Base-by-base conservation (phyloP, 768 basidiomycete species). In the Trametes punicea region DNA sequence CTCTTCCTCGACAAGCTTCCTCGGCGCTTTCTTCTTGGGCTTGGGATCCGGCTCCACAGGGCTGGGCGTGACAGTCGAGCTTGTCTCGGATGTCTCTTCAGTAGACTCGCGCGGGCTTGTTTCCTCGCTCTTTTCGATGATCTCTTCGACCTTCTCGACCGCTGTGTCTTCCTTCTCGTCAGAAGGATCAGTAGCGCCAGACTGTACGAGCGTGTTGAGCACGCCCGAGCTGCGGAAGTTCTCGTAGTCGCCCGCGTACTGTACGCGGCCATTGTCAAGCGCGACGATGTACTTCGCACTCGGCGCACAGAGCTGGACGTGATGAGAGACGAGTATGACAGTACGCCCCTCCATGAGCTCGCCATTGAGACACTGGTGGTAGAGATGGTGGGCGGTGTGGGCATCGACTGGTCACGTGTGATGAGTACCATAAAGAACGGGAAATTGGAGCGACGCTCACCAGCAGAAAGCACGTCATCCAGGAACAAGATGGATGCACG, bases 261-360 rank as follows among this genome's bases (percentile, higher is more conserved):
- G 73, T 13, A 94, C 79, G n/a, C 82, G 81, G 27, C 90, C 91
- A 64, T 89, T 85, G 63, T 93, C 90, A 26, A 93, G 76, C 13
- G 88, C 85, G 34, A 96, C 88, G 61, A 98, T 78, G 69, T 92
- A 94, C 23, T 72, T 74, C 2, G 95, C 92, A 27, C 82, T 87
- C 1, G 90, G 83, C 2, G 84, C 79, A 65, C 91, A 93, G 4
- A 98, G 78, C 65, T 93, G 89, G 30, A 97, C 89, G 65, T 96
- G 93, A 66, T 99, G 96, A 2, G 95, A 97, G 47, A 97, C 93
- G 21, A 98, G 77, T 41, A 98, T 77, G 46, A 96, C 74, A 0
- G 95, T 97, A 44, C 94, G 79, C 16, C 82, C 85, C n/a, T 74
- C 70, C 67, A 93, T 77, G 38, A 97, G 73, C 44, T 88, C 84